A percentile compares a stretch with the other conserved stretches of the same genome.
Conservation (phyloP, 2,329 filamentous ascomycete genomes). For the Zarea fungicola region DNA sequence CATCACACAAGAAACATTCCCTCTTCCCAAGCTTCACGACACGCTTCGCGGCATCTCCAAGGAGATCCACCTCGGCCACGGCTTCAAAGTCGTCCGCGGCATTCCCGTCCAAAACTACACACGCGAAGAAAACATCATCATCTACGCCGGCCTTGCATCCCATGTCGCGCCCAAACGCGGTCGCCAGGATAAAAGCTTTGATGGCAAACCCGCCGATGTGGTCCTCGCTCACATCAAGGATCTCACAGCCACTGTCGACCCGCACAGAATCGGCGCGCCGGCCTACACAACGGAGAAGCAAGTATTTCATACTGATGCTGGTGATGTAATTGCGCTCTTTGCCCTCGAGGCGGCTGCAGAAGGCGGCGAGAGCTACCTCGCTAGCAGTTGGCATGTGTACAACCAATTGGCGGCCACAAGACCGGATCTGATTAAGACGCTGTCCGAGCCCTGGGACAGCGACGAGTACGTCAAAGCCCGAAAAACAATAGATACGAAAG, state of each 20-base stretch:
- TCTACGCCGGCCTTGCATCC: constrained; percentile 55
- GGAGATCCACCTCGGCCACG: constrained; percentile 52
- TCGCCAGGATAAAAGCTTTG: constrained; percentile 43
- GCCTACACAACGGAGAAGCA: constrained; percentile 58
- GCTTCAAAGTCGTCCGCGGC: constrained; percentile 58
- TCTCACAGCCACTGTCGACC: constrained; percentile 30
- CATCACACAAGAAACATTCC: constrained; percentile 48
- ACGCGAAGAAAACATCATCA: constrained; percentile 52
- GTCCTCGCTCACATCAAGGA: constrained; percentile 60
- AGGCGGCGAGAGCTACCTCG: constrained; percentile 54
- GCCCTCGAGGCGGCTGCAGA: constrained; percentile 45
- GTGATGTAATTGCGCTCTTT: constrained; percentile 56
- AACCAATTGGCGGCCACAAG: constrained; percentile 55
- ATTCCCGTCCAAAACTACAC: constrained; percentile 47
- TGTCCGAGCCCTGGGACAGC: constrained; percentile 44
- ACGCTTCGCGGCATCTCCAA: constrained; percentile 46
- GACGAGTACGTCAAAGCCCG: constrained; percentile 39
- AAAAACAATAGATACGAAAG: too few relatives aligned
- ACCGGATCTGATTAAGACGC: constrained; percentile 54
- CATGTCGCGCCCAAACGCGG: constrained; percentile 52
- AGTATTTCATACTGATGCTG: constrained; percentile 56
- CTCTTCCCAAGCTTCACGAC: constrained; percentile 45
- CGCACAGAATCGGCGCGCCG: constrained; percentile 46
- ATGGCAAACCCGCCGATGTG: constrained; percentile 44
- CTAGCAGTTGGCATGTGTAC: constrained; percentile 55